Percentiles rank a stretch among this genome's conserved stretches.
phyloP scores from a whole-genome alignment of 2,329 filamentous ascomycete species.

The Xylaria sp. region DNA sequence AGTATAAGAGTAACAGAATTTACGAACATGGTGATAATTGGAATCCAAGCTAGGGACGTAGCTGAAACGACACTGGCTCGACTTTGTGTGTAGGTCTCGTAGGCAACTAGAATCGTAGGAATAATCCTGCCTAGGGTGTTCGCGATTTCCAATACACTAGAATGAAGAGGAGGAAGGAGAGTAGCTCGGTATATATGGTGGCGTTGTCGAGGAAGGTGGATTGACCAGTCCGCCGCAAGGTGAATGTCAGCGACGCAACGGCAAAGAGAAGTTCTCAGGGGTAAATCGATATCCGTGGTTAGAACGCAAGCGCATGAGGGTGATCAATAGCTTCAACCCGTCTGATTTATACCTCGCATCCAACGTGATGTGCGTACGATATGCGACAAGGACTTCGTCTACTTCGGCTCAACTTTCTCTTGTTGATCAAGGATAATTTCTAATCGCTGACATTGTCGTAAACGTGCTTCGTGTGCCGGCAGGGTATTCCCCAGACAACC shows the following conservation, averaged over 20 bases:
- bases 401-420: conserved; percentile 28
- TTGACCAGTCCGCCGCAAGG: conserved; percentile 9
- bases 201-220: conserved; percentile 7
- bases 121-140: not conserved
- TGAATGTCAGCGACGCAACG: conserved; percentile 7
- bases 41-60: not conserved
- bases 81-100: not conserved
- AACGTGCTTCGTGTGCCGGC: conserved; percentile 49
- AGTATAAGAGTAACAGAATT: not conserved
- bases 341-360: conserved; percentile 45
- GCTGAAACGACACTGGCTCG: not conserved
- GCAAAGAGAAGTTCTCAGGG: conserved; percentile 1
- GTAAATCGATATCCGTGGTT: conserved; percentile 14
- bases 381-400: conserved; percentile 10
- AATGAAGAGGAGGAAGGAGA: not conserved
- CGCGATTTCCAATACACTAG: not conserved
- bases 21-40: conserved; percentile 8
- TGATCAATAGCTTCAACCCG: conserved; percentile 31
- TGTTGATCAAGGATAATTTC: conserved; percentile 8
- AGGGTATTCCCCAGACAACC: conserved; percentile 57
- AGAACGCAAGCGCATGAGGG: conserved; percentile 15
- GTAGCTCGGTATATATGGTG: conserved; percentile 10
- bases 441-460: conserved; percentile 26
- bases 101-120: not conserved
- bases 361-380: conserved; percentile 28